Base-by-base conservation (phyloP, 2,329 filamentous ascomycete genomes). In the Hymenotorrendiella dingleyae region DNA sequence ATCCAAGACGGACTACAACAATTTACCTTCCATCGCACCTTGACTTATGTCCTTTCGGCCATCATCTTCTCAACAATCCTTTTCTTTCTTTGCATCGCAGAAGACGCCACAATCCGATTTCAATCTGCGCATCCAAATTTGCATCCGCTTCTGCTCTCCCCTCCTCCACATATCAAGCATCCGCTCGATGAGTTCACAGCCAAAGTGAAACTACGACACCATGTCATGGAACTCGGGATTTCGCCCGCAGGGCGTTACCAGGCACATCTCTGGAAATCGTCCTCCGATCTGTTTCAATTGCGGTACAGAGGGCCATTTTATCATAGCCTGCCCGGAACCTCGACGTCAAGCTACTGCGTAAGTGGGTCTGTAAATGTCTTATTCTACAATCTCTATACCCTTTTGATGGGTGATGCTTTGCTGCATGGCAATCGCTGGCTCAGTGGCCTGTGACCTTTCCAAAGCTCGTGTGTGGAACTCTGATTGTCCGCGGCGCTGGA, bases 201-300 rank as follows among this genome's bases (percentile, higher is more conserved):
- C n/a, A 28, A 32, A 27, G 23, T 7, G 23, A 12, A 35, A 33
- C 26, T 24, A 19, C 34, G 20, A 45, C 36, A 30, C 34, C 16
- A 59, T 57, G 56, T 50, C 54, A 28, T 29, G 44, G n/a, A n/a
- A n/a, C 36, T 43, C 45, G 34, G 57, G 56, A 53, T 37, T 47
- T n/a, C 54, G 55, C 34, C 37, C 45, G 36, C 26, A 32, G 9
- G 27, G 32, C 19, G 12, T 45, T 42, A 14, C 42, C 27, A 49
- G 44, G 30, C 49, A 45, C 36, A 47, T 38, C 36, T 42, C 36
- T 51, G 43, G 44, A 26, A 36, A 40, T 45, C 57, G 29, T 12
- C 64, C 64, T 41, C 61, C 62, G 6, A 52, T 66, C 49, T 78
- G 74, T 58, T 76, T 75, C 57, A 77, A 76, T 54, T 78, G 74